Conservation (phyloP, 176 grass and related monocot genomes). For the Carex pumila region DNA sequence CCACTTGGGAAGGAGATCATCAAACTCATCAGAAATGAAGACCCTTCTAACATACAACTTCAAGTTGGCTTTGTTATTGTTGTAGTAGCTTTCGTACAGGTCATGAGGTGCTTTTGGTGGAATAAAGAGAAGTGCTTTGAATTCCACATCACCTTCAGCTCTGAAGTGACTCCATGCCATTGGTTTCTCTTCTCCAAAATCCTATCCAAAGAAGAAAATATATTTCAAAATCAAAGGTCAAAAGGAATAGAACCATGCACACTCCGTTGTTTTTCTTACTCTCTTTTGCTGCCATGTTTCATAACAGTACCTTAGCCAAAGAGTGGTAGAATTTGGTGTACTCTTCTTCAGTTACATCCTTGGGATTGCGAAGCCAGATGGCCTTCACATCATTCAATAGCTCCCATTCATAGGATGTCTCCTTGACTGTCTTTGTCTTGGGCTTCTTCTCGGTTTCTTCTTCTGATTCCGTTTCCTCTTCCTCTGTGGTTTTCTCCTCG, state of each 20-base stretch:
- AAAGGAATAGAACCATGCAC: background rate
- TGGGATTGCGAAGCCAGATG: slow-evolving; percentile 89
- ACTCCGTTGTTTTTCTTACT: background rate
- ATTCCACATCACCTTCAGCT: slow-evolving; percentile 96
- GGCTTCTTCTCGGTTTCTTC: slow-evolving; percentile 75
- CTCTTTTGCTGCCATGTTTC: background rate
- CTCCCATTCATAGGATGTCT: slow-evolving; percentile 80
- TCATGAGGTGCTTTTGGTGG: slow-evolving; percentile 90
- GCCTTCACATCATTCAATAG: slow-evolving; percentile 95
- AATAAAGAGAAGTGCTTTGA: slow-evolving; percentile 91
- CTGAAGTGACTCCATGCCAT: slow-evolving; percentile 85
- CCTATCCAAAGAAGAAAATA: slow-evolving; percentile 33
- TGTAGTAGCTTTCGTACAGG: slow-evolving; percentile 97
- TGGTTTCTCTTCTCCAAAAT: slow-evolving; percentile 82
- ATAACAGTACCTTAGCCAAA: slow-evolving; percentile 53
- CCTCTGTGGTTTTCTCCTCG: slow-evolving; percentile 44
- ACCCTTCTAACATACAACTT: slow-evolving; percentile 96
- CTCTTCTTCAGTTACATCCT: slow-evolving; percentile 94
- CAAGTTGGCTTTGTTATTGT: slow-evolving; percentile 77
- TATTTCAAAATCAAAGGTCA: background rate
- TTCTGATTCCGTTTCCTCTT: slow-evolving; percentile 74
- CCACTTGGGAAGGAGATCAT: slow-evolving; percentile 88
- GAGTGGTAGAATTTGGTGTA: slow-evolving; percentile 96
- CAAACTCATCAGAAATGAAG: slow-evolving; percentile 98
- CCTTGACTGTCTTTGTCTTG: slow-evolving; percentile 89